Percentiles rank a stretch among this genome's conserved stretches.
phyloP scores from a whole-genome alignment of 345 rosid genomes.

The Eucalyptus caleyi region DNA sequence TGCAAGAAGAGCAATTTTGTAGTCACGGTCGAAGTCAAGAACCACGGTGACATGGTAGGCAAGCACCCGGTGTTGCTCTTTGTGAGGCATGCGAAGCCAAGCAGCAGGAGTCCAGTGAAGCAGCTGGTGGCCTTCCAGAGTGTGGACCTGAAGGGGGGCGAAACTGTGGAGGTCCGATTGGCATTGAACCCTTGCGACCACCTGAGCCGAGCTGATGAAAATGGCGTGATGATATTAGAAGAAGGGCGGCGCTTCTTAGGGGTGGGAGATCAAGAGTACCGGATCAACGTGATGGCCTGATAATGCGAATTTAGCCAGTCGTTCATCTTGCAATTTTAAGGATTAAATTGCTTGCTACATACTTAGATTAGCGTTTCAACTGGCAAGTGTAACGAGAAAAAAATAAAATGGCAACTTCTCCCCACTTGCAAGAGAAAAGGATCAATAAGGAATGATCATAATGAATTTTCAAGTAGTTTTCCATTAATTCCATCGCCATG shows the following conservation, averaged over 20 bases:
- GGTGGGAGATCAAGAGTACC: slow-evolving; percentile 55
- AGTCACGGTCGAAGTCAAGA: slow-evolving; percentile 36
- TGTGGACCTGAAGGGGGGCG: slow-evolving; percentile 37
- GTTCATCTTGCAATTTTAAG: not conserved
- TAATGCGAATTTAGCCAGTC: not conserved
- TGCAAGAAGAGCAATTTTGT: slow-evolving; percentile 31
- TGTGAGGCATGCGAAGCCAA: slow-evolving; percentile 25
- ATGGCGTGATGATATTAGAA: slow-evolving; percentile 60
- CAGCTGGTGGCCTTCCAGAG: slow-evolving; percentile 67
- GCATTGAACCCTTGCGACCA: slow-evolving; percentile 52
- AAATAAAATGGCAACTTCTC: not conserved
- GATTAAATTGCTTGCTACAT: not conserved
- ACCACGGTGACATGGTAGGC: slow-evolving; percentile 52
- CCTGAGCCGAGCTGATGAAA: slow-evolving; percentile 53
- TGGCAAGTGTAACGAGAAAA: not conserved
- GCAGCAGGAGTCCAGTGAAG: slow-evolving; percentile 45
- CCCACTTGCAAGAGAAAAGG: not conserved
- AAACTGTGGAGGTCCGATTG: slow-evolving; percentile 44
- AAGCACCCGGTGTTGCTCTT: slow-evolving; percentile 72
- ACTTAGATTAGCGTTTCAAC: not conserved
- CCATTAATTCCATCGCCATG: too few species aligned
- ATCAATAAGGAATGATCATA: not conserved
- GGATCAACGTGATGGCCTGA: slow-evolving; percentile 29
- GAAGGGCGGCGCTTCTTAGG: slow-evolving; percentile 56
- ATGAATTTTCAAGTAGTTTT: not conserved